Base-by-base conservation (phyloP, 129 eudicot species). In the Centella asiatica region DNA sequence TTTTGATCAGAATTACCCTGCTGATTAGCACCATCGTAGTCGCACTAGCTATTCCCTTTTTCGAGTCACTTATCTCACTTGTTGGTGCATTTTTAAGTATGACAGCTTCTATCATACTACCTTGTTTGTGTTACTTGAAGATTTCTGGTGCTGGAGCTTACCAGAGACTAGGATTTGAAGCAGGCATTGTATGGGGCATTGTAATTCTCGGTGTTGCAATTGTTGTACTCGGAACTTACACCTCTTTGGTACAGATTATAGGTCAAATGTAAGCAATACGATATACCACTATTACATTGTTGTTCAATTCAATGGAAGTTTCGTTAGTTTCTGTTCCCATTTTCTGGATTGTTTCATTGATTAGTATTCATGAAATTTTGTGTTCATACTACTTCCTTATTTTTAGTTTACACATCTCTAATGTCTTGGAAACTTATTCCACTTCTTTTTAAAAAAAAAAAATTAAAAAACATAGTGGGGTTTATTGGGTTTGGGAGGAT, bases 11-110 rank as follows among this genome's bases (percentile, higher is more conserved):
- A 73, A 77, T 82, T 45, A 15, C 69, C 20, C 53, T 92, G 66
- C 86, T 92, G 22, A 62, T 77, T 12, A 92, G 88, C 80, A 85
- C 87, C 7, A 77, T 92, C 54, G 12, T 76, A 4, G 84, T 85
- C 14, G 95, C 99, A 34, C 32, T 87, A 1, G 52, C 82, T 24
- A 59, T 92, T 47, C 99, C 99, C 1, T 82, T 87, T 69, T 92
- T 87, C 23, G 95, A 69, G 24, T 62, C 66, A 55, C 74, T 92
- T 3, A 82, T 92, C 95, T 84, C 94, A 12, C 89, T 90, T 5
- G 94, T 90, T 50, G 97, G 99, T 25, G 97, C 95, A 8, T 76
- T 86, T 64, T 54, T 83, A 31, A 83, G 97, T 39, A 73, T 80
- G 4, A 77, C 85, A 2, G 83, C 81, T 51, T 90, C 95, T 1